Evolutionary conservation across 2,329 filamentous ascomycete genomes (phyloP), one percentile per base, ranked within the genome.

Genomic region (Zasmidium cellare): DNA sequence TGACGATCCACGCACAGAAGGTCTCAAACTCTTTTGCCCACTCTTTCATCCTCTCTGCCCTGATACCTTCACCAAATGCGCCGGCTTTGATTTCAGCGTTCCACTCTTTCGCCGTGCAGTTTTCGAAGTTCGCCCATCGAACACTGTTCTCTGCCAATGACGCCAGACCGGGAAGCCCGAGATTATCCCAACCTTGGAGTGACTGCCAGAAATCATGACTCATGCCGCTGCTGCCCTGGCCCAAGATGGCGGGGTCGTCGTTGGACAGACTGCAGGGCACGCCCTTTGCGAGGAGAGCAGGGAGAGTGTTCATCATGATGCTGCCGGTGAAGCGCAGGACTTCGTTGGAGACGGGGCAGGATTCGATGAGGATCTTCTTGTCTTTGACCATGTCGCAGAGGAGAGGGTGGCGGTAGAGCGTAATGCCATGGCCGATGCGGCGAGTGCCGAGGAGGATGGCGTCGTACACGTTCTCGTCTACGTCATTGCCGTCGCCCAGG

Each of bases 141-240:
- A 97, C 86, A 64, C 91, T 96, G 71, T 96, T 97, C 80, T 97
- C 92, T 0, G 92, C 93, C 66, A 99, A 80, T 57, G 87, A 89
- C 0, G 89, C 93, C 53, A 97, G 76, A 0, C 92, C 93, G 11
- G 90, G 91, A 2, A 97, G 80, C 0, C 92, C 94, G 14, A 97
- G 83, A 69, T 96, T 96, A 58, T 96, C 88, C 85, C 92, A 94
- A 0, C 90, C 92, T 74, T 96, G 92, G 19, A 97, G 78, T 1
- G 90, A 89, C 74, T 96, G 91, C 91, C 91, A 97, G 75, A 96
- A 96, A 75, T 97, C 92, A 74, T 96, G 90, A 1, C 89, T 93
- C 82, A 94, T 87, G 38, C 91, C 91, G 23, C 87, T 88, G 6
- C 83, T 85, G 57, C 90, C 90, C 68, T 96, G 90, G 9, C 92